Evolutionary conservation across 2,329 filamentous ascomycete species (phyloP).

Genomic region (Pseudogymnoascus sp.): DNA sequence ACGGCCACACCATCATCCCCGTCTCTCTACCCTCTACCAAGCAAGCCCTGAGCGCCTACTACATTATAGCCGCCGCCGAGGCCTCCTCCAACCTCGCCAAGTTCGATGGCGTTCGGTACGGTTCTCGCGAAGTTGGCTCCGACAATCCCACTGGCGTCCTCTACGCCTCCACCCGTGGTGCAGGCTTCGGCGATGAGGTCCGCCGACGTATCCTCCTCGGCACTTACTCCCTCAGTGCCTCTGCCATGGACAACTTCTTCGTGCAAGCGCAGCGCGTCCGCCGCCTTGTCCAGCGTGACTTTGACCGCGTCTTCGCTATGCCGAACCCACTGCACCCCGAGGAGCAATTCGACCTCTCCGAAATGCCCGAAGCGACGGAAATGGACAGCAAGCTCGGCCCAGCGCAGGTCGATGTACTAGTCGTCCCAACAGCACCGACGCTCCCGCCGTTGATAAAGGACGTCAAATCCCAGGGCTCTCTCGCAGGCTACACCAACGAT

Average conservation of each 20-base stretch:
- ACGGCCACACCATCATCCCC: slow-evolving; percentile 65
- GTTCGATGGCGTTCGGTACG: slow-evolving; percentile 95
- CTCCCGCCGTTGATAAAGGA: slow-evolving; percentile 58
- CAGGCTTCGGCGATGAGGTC: slow-evolving; percentile 77
- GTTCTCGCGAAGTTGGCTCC: slow-evolving; percentile 35
- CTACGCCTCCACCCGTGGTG: slow-evolving; percentile 67
- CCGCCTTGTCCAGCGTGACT: slow-evolving; percentile 75
- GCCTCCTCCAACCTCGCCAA: slow-evolving; percentile 93
- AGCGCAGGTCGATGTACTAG: slow-evolving; percentile 69
- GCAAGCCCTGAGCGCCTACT: slow-evolving; percentile 85
- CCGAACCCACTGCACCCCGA: slow-evolving; percentile 58
- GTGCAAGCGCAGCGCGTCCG: slow-evolving; percentile 86
- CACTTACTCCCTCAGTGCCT: slow-evolving; percentile 80
- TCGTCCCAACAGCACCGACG: slow-evolving; percentile 81
- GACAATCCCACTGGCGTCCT: slow-evolving; percentile 56
- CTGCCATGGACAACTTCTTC: slow-evolving; percentile 94
- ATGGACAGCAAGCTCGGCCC: slow-evolving; percentile 48
- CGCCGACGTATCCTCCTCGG: slow-evolving; percentile 80
- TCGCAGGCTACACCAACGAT: slow-evolving; percentile 87
- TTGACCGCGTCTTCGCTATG: slow-evolving; percentile 67
- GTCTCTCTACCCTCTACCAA: slow-evolving; percentile 77
- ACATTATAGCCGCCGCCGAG: slow-evolving; percentile 89
- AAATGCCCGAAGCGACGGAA: slow-evolving; percentile 42
- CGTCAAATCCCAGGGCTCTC: slow-evolving; percentile 43
- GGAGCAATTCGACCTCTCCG: slow-evolving; percentile 49